These are phyloP conservation scores for Limnanthes douglasii DNA, from an alignment of 345 rosid species.

Conservation along the genomic window DNA sequence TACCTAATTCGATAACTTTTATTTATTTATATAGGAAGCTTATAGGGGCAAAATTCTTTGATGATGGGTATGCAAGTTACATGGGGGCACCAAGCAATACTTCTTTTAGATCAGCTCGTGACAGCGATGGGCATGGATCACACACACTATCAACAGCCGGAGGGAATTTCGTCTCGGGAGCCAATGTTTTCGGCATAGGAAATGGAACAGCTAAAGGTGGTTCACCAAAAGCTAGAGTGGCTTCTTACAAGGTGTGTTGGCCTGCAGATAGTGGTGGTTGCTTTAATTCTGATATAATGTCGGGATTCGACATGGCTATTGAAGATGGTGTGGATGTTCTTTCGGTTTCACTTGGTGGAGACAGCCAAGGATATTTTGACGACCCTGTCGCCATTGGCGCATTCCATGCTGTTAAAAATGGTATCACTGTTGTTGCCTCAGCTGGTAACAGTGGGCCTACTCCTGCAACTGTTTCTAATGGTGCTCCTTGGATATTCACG, in stretches of 20 bases:
- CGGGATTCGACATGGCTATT: slow-evolving; percentile 44
- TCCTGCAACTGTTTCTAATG: slow-evolving; percentile 31
- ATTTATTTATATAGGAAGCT: slow-evolving; percentile 27
- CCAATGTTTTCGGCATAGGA: slow-evolving; percentile 21
- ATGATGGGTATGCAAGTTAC: slow-evolving; percentile 30
- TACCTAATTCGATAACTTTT: neutral
- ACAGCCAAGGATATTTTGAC: slow-evolving; percentile 7
- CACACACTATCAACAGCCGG: slow-evolving; percentile 59
- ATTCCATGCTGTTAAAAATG: slow-evolving; percentile 22
- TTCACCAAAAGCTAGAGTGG: slow-evolving; percentile 44
- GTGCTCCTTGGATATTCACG: slow-evolving; percentile 65
- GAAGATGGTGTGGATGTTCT: slow-evolving; percentile 38
- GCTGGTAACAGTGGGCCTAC: slow-evolving; percentile 67
- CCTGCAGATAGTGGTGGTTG: slow-evolving; percentile 18
- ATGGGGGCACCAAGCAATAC: slow-evolving; percentile 15
- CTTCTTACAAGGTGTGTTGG: slow-evolving; percentile 53
- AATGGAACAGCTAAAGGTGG: slow-evolving; percentile 64
- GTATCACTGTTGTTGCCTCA: slow-evolving; percentile 21
- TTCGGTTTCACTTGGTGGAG: slow-evolving; percentile 29
- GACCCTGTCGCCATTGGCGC: slow-evolving; percentile 25
- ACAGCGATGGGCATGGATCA: slow-evolving; percentile 35
- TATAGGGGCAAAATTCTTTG: slow-evolving; percentile 52
- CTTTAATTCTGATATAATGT: slow-evolving; percentile 40
- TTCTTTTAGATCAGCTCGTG: slow-evolving; percentile 17
- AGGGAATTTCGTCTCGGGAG: slow-evolving; percentile 34